Conservation (phyloP, 352 stramenopile genomes). For the Globisporangium uncinulatum region DNA sequence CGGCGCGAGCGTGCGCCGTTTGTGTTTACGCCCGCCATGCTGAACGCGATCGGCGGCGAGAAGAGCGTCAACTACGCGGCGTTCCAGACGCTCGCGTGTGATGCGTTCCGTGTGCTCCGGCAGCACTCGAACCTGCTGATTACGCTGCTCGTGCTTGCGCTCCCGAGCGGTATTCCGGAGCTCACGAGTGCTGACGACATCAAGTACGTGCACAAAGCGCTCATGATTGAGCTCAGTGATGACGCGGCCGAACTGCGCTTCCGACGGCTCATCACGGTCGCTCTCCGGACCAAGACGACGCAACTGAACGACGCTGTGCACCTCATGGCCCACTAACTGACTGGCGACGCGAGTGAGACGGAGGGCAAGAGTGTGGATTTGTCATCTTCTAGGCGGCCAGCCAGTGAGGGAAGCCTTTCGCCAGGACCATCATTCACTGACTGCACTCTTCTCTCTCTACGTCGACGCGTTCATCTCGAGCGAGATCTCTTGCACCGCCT, state of each 20-base stretch:
- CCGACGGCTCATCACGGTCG: slow-evolving; percentile 71
- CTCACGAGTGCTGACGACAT: slow-evolving; percentile 62
- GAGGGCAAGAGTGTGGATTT: too few species aligned
- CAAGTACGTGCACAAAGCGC: slow-evolving; percentile 70
- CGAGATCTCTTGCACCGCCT: slow-evolving; percentile 94
- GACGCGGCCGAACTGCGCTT: slow-evolving; percentile 56
- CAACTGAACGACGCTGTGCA: slow-evolving; percentile 83
- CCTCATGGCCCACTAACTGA: slow-evolving; percentile 65
- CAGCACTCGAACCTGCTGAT: slow-evolving; percentile 78
- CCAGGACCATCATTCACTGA: too few species aligned
- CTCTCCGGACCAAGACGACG: slow-evolving; percentile 72
- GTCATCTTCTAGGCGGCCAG: too few species aligned
- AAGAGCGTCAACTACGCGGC: slow-evolving; percentile 64
- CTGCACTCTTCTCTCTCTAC: background rate
- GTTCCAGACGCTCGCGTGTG: slow-evolving; percentile 64
- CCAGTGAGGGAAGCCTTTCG: too few species aligned
- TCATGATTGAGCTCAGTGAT: slow-evolving; percentile 74
- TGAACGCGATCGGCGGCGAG: slow-evolving; percentile 77
- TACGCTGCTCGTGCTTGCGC: slow-evolving; percentile 69
- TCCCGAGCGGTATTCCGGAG: slow-evolving; percentile 81
- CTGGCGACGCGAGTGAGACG: background rate
- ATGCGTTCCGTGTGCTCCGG: slow-evolving; percentile 71
- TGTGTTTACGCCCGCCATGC: slow-evolving; percentile 90
- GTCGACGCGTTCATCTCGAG: slow-evolving; percentile 64
- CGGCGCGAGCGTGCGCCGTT: slow-evolving; percentile 90